Base-by-base conservation (phyloP, 2,329 filamentous ascomycete genomes). In the Trichoderma simmonsii region DNA sequence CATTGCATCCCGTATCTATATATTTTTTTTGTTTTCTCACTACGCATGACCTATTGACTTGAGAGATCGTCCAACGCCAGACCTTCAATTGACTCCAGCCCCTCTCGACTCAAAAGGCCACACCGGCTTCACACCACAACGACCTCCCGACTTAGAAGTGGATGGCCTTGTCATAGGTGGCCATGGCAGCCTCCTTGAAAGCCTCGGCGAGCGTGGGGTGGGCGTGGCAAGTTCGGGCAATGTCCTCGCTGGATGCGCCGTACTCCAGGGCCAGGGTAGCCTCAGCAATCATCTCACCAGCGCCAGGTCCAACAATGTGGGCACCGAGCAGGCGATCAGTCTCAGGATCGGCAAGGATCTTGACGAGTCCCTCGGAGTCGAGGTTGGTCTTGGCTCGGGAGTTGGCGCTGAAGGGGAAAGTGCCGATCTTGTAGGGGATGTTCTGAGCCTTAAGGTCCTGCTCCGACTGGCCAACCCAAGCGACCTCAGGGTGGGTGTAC, bases 151-250 rank as follows among this genome's bases (percentile, higher is more conserved):
- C 28, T 70, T 93, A 99, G 85, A 92, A 97, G 87, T 99, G 96
- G 82, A 99, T 97, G 76, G 96, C 92, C 87, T 97, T 96, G 79
- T 91, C 90, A 86, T 97, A 94, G 65, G 95, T 98, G 74, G 94
- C 93, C 96, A 99, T 98, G 77, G 96, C 96, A 79, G 96, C 96
- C 89, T 99, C 96, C 89, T 99, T 99, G 89, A 99, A 98, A 59
- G 96, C 96, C 87, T 99, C 96, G 28, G 95, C 91, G 73, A 99
- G 88, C 66, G 95, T 98, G 71, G 96, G 96, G 85, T 99, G 96
- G 71, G 96, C 96, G 85, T 99, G 96, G 84, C 93, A 96, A 75
- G 96, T 98, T 80, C 96, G 90, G 74, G 92, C 94, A 80, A 97
- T 93, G 83, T 98, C 96, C 86, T 99, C 96, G 78, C 91, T 95